phyloP scores from a whole-genome alignment of 2,329 filamentous ascomycete species.

The Nannizziopsis arthrosporioides region DNA sequence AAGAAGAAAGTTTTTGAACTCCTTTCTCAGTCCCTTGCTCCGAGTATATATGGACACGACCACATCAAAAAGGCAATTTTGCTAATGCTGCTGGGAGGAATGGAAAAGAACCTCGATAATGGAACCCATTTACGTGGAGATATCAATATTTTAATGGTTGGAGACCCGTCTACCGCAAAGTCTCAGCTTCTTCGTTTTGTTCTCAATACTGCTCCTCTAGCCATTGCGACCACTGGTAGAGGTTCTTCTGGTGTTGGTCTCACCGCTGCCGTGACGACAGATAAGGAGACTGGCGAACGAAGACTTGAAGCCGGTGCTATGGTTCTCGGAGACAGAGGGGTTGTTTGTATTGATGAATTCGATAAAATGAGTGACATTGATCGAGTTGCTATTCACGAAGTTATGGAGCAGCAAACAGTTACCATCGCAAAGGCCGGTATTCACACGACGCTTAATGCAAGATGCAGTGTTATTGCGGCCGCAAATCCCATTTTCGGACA shows the following conservation, averaged over 20 bases:
- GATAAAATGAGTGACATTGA: constrained; percentile 99
- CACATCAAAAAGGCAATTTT: constrained; percentile 97
- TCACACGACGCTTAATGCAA: constrained; percentile 90
- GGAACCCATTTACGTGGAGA: constrained; percentile 95
- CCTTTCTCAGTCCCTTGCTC: constrained; percentile 84
- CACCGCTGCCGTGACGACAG: constrained; percentile 87
- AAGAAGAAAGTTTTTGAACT: constrained; percentile 88
- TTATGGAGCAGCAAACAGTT: constrained; percentile 99
- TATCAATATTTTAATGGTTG: constrained; percentile 98
- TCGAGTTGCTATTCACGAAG: constrained; percentile 97
- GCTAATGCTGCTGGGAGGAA: constrained; percentile 85
- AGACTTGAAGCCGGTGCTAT: constrained; percentile 94
- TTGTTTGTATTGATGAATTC: constrained; percentile 98
- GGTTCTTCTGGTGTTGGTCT: constrained; percentile 96
- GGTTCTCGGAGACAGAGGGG: constrained; percentile 92
- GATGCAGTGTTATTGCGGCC: constrained; percentile 90
- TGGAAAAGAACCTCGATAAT: constrained; percentile 98
- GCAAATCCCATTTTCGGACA: constrained; percentile 97
- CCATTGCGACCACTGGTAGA: constrained; percentile 92
- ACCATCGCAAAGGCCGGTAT: constrained; percentile 98
- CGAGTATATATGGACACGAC: constrained; percentile 93
- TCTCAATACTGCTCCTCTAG: constrained; percentile 87
- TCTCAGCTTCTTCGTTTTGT: constrained; percentile 97
- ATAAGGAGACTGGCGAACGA: constrained; percentile 94
- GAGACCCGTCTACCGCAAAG: constrained; percentile 95